Evolutionary conservation across 2,329 filamentous ascomycete genomes (phyloP).

Genomic region (Mollisia scopiformis): DNA sequence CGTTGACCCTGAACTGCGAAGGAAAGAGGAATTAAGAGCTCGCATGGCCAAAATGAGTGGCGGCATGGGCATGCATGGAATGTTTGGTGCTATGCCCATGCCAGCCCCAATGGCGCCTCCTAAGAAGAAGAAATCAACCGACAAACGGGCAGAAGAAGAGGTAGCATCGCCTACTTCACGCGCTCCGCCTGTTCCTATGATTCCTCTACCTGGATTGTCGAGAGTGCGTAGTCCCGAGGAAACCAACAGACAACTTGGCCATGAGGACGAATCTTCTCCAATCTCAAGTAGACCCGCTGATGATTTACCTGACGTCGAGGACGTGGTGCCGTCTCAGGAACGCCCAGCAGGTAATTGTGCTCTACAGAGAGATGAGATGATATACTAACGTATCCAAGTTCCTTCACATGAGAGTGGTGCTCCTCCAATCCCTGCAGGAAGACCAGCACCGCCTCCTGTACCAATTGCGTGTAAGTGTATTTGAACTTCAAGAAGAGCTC

Average conservation of each 20-base stretch:
- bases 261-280: constrained; percentile 52
- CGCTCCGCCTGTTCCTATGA: constrained; percentile 61
- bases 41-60: constrained; percentile 99
- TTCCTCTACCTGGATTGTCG: constrained; percentile 74
- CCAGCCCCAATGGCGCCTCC: constrained; percentile 49
- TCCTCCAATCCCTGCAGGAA: constrained; percentile 42
- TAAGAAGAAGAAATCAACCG: constrained; percentile 59
- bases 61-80: constrained; percentile 94
- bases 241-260: constrained; percentile 44
- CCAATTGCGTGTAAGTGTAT: constrained; percentile 62
- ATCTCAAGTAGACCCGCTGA: constrained; percentile 47
- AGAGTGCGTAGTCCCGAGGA: constrained; percentile 52
- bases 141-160: constrained; percentile 50
- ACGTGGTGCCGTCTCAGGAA: constrained; percentile 41
- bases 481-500: background rate
- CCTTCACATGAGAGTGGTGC: constrained; percentile 34
- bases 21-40: constrained; percentile 85
- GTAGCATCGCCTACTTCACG: constrained; percentile 45
- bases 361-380: background rate
- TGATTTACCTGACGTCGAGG: constrained; percentile 58
- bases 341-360: constrained; percentile 34
- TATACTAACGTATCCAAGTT: constrained; percentile 24
- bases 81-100: constrained; percentile 80
- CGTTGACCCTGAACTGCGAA: constrained; percentile 82
- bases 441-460: constrained; percentile 60